Conservation (phyloP, 495 filamentous ascomycete species). For the Trichocladium uniseriatum region DNA sequence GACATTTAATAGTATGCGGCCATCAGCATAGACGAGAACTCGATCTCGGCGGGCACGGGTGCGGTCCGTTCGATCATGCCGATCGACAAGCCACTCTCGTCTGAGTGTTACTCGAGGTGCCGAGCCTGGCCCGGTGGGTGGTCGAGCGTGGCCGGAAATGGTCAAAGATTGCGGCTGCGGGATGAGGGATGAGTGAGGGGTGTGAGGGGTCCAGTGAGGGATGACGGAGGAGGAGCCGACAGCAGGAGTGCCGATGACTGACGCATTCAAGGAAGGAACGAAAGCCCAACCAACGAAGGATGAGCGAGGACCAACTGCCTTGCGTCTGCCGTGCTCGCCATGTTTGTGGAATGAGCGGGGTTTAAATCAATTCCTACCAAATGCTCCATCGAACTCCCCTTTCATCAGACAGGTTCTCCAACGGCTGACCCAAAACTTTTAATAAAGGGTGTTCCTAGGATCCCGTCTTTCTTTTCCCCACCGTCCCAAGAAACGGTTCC, state of each 20-base stretch:
- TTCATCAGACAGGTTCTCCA: no score
- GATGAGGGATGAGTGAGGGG: neutral
- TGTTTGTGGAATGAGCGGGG: no score
- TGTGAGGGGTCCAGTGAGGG: neutral
- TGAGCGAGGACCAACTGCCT: no score
- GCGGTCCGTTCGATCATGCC: neutral
- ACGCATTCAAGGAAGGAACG: no score
- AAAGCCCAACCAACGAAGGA: no score
- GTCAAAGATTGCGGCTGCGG: no score
- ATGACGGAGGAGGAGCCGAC: no score
- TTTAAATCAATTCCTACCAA: no score
- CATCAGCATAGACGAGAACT: neutral
- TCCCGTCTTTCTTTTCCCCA: neutral
- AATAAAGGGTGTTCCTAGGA: neutral
- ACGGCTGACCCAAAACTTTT: no score
- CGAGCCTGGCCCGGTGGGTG: conserved; percentile 1
- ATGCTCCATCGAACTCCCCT: no score
- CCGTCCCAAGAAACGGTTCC: neutral
- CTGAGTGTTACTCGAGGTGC: neutral
- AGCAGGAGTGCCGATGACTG: no score
- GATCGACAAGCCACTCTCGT: neutral
- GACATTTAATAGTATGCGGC: neutral
- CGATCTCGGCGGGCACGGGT: neutral
- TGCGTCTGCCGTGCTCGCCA: no score
- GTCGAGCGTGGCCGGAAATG: neutral